A percentile compares a stretch with the other conserved stretches of the same genome.
These are phyloP conservation scores for Craspedostauros australis DNA, from an alignment of 108 stramenopile genomes.

Conservation along the genomic window DNA sequence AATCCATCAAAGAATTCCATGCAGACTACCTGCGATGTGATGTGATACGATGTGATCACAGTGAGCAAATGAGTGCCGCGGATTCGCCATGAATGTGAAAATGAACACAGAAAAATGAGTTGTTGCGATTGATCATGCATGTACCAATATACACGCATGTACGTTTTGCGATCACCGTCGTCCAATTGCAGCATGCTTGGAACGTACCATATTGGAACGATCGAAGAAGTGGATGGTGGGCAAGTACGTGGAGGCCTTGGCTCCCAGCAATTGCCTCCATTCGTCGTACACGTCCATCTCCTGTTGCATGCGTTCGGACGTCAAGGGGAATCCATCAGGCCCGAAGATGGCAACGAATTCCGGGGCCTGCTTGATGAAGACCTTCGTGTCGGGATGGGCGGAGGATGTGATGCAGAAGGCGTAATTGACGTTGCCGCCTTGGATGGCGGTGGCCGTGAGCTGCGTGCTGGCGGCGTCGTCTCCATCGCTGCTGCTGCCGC, in stretches of 20 bases:
- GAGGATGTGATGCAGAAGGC: conserved; percentile 59
- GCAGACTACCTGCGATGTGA: conserved; percentile 65
- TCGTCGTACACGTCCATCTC: conserved; percentile 60
- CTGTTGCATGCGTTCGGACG: conserved; percentile 57
- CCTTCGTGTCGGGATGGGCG: conserved; percentile 21
- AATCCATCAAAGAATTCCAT: conserved; percentile 79
- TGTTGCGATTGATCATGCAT: no score
- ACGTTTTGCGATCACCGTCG: no score
- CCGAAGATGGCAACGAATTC: conserved; percentile 80
- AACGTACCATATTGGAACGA: no score
- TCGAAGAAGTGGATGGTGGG: conserved; percentile 73
- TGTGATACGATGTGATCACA: conserved; percentile 11
- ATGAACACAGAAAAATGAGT: no score
- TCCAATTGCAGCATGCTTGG: no score
- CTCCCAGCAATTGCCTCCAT: conserved; percentile 49
- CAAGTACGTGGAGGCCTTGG: conserved; percentile 39
- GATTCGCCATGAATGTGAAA: no score
- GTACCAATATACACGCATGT: no score
- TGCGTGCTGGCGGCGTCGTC: conserved; percentile 1
- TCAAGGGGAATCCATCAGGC: conserved; percentile 67
- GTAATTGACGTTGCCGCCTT: conserved; percentile 81
- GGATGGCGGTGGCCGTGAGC: conserved; percentile 48
- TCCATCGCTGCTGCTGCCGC: conserved; percentile 11
- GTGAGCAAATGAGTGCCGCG: no score
- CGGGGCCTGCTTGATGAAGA: conserved; percentile 79